Evolutionary conservation across 2,329 filamentous ascomycete genomes (phyloP), one percentile per base, ranked within the genome.

Genomic region (Penicillium vulpinum): DNA sequence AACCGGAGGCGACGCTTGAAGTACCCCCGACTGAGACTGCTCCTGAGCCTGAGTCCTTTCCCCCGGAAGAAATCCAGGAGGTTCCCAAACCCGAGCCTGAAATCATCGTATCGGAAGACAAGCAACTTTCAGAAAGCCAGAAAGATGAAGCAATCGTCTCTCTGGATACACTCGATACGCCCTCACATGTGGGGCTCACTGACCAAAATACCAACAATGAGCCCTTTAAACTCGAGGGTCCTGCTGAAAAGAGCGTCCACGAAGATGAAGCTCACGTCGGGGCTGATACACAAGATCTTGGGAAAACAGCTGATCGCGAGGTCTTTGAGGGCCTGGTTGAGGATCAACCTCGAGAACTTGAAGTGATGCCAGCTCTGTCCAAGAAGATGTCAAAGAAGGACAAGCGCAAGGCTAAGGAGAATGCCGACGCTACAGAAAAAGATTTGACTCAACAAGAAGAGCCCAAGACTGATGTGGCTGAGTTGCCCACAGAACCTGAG

Each of bases 361-460:
- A 61, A 36, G 38, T 36, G 26, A 24, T 7, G 2, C 46, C 48
- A 2, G 56, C 53, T 35, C 22, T 61, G 44, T 56, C 58, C 15
- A 63, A 53, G 41, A 66, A 65, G 40, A 36, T 65, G 35, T 67
- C 60, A 2, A 67, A 65, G 43, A 66, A 67, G 51, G 63, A 67
- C 43, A 62, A 65, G 54, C 64, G 62, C 5, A 67, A 66, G 46
- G 58, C 59, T 21, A 67, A 62, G 49, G 64, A 66, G 35, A 60
- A 56, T 52, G 21, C 38, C 16, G 51, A 46, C 2, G n/a, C 35
- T 10, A 10, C 26, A 2, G 57, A 65, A 38, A 50, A 58, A 18
- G 15, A 11, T 4, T 26, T 44, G 56, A 2, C 22, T 51, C 28
- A 28, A 3, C 54, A 39, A 22, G 16, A 18, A 18, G 47, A 58